These are phyloP conservation scores for Tylopilus cervinicoccineus DNA, from an alignment of 768 basidiomycete genomes.

Conservation along the genomic window DNA sequence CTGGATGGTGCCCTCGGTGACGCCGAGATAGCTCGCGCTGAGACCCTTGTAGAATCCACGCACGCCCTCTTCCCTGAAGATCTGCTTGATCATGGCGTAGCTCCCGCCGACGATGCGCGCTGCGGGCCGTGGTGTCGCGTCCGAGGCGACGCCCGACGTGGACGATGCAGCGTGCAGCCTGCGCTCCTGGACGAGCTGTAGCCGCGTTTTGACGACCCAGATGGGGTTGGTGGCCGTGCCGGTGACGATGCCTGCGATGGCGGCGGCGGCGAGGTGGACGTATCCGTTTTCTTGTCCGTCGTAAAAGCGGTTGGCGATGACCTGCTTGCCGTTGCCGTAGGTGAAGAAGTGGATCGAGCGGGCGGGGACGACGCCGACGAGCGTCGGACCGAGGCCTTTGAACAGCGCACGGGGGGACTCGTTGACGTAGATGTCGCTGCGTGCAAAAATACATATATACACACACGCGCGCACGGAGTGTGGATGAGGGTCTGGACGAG, in stretches of 20 bases:
- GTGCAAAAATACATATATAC: too few relatives aligned
- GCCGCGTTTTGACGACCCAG: conserved; percentile 97
- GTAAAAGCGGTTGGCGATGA: conserved; percentile 83
- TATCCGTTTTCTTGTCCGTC: conserved; percentile 70
- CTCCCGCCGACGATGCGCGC: conserved; percentile 47
- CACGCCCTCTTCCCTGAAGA: conserved; percentile 77
- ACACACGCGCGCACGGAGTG: background rate
- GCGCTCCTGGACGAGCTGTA: conserved; percentile 62
- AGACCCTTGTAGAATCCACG: conserved; percentile 93
- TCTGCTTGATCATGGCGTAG: conserved; percentile 61
- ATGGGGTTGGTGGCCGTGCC: conserved; percentile 95
- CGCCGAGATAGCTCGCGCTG: conserved; percentile 92
- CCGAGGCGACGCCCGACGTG: background rate
- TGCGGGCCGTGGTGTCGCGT: conserved; percentile 7
- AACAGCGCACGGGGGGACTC: conserved; percentile 90
- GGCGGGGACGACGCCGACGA: conserved; percentile 93
- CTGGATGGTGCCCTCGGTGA: conserved; percentile 94
- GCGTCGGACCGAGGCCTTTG: conserved; percentile 90
- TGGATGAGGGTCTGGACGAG: background rate
- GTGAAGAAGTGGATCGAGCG: conserved; percentile 97
- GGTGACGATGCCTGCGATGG: conserved; percentile 80
- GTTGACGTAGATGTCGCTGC: conserved; percentile 81
- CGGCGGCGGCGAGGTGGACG: conserved; percentile 85
- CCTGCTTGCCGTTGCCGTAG: conserved; percentile 93
- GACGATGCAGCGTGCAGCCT: conserved; percentile 10